Evolutionary conservation across 495 filamentous ascomycete species (phyloP).

Genomic region (Tuber umbilicatum): DNA sequence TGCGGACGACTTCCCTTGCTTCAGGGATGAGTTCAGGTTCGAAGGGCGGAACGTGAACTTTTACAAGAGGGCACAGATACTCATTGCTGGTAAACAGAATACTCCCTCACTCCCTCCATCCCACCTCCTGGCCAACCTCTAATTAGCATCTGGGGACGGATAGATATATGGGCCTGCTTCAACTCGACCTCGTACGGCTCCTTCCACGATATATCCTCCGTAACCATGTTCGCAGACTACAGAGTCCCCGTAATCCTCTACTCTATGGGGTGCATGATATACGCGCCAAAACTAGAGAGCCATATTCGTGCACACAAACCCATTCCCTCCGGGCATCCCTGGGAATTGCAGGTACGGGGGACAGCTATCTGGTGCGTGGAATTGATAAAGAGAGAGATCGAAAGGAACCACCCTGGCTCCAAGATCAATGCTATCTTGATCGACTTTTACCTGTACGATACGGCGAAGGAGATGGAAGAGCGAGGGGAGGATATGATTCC

Average conservation of each 20-base stretch:
- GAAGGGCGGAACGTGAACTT: constrained; percentile 69
- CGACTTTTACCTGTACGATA: constrained; percentile 95
- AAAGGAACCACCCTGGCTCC: constrained; percentile 60
- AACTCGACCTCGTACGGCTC: constrained; percentile 68
- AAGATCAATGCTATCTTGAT: constrained; percentile 60
- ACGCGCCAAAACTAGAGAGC: constrained; percentile 68
- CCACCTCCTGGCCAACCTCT: not conserved
- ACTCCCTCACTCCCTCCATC: too few species aligned
- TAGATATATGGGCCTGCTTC: constrained; percentile 91
- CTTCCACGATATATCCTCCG: constrained; percentile 86
- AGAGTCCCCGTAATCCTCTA: constrained; percentile 90
- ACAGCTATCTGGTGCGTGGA: constrained; percentile 93
- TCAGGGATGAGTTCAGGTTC: constrained; percentile 71
- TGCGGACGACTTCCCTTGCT: constrained; percentile 71
- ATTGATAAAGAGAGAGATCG: constrained; percentile 76
- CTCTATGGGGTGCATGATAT: constrained; percentile 70
- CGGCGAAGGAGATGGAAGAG: constrained; percentile 72
- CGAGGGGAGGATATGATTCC: constrained; percentile 59
- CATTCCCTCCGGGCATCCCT: constrained; percentile 64
- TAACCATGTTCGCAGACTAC: constrained; percentile 99
- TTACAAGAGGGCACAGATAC: constrained; percentile 89
- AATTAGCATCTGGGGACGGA: not conserved
- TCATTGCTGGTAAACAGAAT: constrained; percentile 56
- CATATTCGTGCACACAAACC: constrained; percentile 57
- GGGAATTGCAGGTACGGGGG: constrained; percentile 84